Base-by-base conservation (phyloP, 2,329 filamentous ascomycete genomes). In the Xylariomycetidae sp. region DNA sequence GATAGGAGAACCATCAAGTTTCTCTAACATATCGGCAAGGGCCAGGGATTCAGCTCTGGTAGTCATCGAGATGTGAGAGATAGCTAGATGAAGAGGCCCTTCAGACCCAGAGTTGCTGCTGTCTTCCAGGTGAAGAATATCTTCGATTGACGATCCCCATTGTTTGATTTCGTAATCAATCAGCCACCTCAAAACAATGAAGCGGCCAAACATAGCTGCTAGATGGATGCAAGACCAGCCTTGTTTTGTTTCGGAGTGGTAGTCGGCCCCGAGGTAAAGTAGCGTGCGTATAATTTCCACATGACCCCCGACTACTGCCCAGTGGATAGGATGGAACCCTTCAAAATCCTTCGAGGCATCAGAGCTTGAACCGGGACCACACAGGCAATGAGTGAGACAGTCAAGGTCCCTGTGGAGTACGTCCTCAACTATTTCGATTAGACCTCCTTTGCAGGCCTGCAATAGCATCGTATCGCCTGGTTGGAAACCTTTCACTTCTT, bases 161-260 rank as follows among this genome's bases (percentile, higher is more conserved):
- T 16, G 28, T 12, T 26, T 25, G n/a, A 30, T 17, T 12, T 28
- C 30, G n/a, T 33, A 36, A 14, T 36, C 16, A 25, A 33, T 40
- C 19, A 36, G 18, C 30, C 25, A 40, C 22, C 29, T 32, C 29
- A 40, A 36, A 11, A 17, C 16, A 12, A 30, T 13, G 14, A 40
- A 40, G 19, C 33, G 30, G 11, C 33, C 33, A 12, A 36, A 18
- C 13, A 40, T 23, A 14, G 36, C 36, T 23, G 30, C 33, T 31
- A 33, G 26, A 30, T 36, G 37, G 9, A 36, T 13, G 18, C 11
- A 11, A 4, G 37, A 36, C 33, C 33, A 36, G 4, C 37, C 33
- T 30, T 31, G 32, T 16, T 3, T 17, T 10, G 27, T 38, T 14
- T 16, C 32, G 6, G 19, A 18, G 25, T 35, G 27, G 18, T 34